Evolutionary conservation across 2,329 filamentous ascomycete species (phyloP), one percentile per base, ranked within the genome.

Genomic region (Exophiala mesophila): DNA sequence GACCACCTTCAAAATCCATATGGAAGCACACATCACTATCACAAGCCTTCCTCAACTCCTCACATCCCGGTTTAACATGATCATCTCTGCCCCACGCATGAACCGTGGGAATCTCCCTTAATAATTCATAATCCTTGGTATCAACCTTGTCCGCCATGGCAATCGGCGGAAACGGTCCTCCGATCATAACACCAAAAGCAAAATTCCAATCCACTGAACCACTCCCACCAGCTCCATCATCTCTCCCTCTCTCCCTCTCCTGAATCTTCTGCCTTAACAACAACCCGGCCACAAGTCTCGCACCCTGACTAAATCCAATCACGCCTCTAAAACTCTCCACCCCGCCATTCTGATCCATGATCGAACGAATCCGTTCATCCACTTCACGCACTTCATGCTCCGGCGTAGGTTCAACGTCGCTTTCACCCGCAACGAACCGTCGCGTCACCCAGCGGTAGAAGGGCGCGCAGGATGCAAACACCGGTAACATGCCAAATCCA

Each of bases 401-500:
- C 8, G 52, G 52, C 28, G 53, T 50, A 17, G 12, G 5, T 24
- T 54, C 42, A n/a, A 39, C 30, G 19, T 53, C 52, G 15, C 47
- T 47, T 28, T 47, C 50, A 13, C 30, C 44, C 4, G 51, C 45
- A 13, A 43, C 26, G 28, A 42, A 52, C 1, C 41, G 41, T 16
- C 57, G 55, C 16, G 45, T 48, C 13, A 66, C 49, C 63, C 65
- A 67, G 3, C 57, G 53, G 33, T 57, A 57, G 45, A 60, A 67
- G 5, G 65, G 64, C 0, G 53, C 61, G 41, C 56, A 58, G 16
- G 50, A 57, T 30, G 56, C 59, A 37, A 65, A 67, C 16, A 64
- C 58, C 4, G 63, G 60, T 5, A 64, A 50, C 28, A 67, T 62
- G 29, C 63, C 65, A 3, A 62, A 60, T 6, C 63, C 63, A 1